Evolutionary conservation across 805 yeast genomes (phyloP).

Genomic region (Cyberlindnera sargentensis): DNA sequence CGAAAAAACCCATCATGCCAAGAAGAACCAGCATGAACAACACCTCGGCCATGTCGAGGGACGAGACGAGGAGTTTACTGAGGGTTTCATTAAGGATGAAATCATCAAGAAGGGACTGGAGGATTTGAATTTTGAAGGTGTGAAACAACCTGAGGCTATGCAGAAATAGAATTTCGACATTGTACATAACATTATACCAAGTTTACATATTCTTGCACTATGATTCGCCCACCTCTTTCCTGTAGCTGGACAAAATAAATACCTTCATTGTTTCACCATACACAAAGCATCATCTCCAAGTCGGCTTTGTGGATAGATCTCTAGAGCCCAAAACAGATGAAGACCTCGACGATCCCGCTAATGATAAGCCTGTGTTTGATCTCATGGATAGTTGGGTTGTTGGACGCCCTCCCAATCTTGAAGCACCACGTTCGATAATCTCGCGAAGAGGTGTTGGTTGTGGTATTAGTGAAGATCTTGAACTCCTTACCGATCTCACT

Average conservation of each 20-base stretch:
- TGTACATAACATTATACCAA: background rate
- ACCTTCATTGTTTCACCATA: background rate
- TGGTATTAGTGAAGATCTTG: slow-evolving; percentile 18
- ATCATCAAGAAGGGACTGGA: slow-evolving; percentile 16
- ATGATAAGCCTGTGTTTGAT: background rate
- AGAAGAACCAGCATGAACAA: slow-evolving; percentile 6
- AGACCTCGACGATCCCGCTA: background rate
- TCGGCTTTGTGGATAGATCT: slow-evolving; percentile 8
- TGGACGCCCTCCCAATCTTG: slow-evolving; percentile 1
- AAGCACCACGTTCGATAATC: slow-evolving; percentile 12
- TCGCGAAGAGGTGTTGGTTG: slow-evolving; percentile 24
- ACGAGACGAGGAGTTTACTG: slow-evolving; percentile 5
- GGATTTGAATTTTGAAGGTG: slow-evolving; percentile 15
- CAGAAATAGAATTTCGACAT: background rate
- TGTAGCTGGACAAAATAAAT: background rate
- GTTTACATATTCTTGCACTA: background rate
- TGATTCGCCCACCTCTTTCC: no score
- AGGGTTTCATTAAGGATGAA: slow-evolving; percentile 21
- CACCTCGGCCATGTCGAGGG: background rate
- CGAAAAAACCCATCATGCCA: slow-evolving; percentile 4
- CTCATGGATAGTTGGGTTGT: background rate
- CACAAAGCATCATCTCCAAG: slow-evolving; percentile 7
- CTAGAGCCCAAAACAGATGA: background rate
- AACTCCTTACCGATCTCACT: slow-evolving; percentile 3
- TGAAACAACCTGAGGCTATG: slow-evolving; percentile 1